Conservation (phyloP, 305 asterid species). For the Fraxinus velutina region DNA sequence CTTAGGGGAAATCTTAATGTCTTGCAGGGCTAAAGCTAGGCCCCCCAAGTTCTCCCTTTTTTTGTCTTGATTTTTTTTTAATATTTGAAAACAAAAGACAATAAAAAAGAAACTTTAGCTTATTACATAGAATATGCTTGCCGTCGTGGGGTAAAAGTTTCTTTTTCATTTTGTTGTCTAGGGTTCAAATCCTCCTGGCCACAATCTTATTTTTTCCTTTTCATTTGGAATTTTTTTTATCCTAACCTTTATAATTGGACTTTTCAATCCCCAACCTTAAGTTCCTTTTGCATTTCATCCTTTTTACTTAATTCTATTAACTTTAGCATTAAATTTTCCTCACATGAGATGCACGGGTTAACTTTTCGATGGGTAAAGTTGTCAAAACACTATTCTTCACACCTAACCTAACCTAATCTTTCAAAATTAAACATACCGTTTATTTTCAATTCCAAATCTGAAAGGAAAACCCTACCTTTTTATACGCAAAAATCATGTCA, state of each 20-base stretch:
- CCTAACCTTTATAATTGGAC: background rate
- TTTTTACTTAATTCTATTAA: background rate
- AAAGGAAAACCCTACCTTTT: background rate
- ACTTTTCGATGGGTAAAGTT: background rate
- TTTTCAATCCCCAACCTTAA: background rate
- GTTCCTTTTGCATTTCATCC: background rate
- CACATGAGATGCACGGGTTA: background rate
- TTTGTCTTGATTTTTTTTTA: background rate
- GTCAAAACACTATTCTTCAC: background rate
- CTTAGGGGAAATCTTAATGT: background rate
- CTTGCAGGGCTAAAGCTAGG: background rate
- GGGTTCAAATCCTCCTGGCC: background rate
- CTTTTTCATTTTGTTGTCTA: background rate
- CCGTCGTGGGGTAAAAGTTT: background rate
- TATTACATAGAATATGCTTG: background rate
- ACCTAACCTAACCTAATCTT: background rate
- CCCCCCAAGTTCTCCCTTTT: background rate
- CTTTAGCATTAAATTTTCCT: background rate
- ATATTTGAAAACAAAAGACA: background rate
- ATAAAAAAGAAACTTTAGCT: background rate
- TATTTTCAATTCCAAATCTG: background rate
- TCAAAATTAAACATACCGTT: background rate
- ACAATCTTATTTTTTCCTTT: background rate
- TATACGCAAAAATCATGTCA: background rate
- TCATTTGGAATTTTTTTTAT: background rate